Base-by-base conservation (phyloP, 345 rosid species). In the Rhodamnia rubescens region DNA sequence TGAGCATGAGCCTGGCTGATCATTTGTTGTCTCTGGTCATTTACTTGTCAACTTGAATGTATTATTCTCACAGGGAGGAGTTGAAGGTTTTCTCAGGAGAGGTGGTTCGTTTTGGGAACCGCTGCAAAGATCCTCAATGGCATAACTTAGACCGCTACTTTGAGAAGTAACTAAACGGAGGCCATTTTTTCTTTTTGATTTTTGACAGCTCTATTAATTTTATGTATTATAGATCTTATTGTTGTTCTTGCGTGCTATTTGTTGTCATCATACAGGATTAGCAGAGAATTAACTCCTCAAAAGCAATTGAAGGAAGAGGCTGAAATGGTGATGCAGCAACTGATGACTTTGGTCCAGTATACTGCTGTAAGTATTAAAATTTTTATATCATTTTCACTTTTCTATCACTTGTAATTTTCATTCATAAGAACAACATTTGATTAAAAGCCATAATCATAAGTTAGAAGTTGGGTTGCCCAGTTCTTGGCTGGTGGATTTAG, bases 41-140 rank as follows among this genome's bases (percentile, higher is more conserved):
- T 69, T 36, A 53, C 61, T 56, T 26, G 81, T 57, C 54, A 49
- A 61, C 51, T 36, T 58, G 58, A 52, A 64, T 44, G 55, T 56
- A 55, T n/a, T 59, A 56, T 85, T 47, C 89, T 52, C 83, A 40
- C 91, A 97, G 99, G 92, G 96, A 94, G 87, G 99, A 95, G 83
- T 87, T 96, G 88, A 92, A 92, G 90, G 90, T 93, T 87, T 96
- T 96, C 88, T 91, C 94, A 1, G 92, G 96, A 86, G 99, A 96
- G 92, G 98, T 96, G 56, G 94, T 96, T 86, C 98, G 99, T 83
- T 96, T 96, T 88, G 99, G 99, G 86, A 95, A 96, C 92, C 92
- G 95, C 49, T 94, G 95, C 82, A 96, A 94, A 93, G 99, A 96
- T 91, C 93, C 95, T 85, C 98, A 96, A 64, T 96, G 99, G 99